Evolutionary conservation across 371 early-diverging fungal species (phyloP), one percentile per base, ranked within the genome.

Genomic region (Mortierella sp.): DNA sequence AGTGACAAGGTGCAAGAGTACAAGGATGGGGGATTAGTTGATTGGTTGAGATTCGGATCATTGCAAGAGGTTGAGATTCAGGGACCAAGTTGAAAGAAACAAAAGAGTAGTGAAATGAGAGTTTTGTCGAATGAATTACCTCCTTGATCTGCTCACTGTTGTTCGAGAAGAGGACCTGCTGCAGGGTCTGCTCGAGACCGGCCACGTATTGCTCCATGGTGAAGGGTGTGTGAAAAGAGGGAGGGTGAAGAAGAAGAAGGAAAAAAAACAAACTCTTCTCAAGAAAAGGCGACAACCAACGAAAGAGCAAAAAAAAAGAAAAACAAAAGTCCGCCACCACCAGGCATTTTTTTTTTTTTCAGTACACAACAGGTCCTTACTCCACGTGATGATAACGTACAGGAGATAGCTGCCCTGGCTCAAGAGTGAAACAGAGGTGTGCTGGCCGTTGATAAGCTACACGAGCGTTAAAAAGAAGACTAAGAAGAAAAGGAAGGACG

Each of bases 181-280:
- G 80, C 71, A 80, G 53, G 76, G 80, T 80, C 80, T 81, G 77
- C 81, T 77, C 77, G 61, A 81, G 81, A 74, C 77, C 81, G 34
- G 81, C 74, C 51, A 81, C 77, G 71, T 81, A 80, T 72, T 80
- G 80, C 77, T 83, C 83, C 83, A 83, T 82, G 50, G 57, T 69
- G 64, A 54, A 48, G 67, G 67, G 37, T 43, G 34, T 19, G 57
- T 72, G n/a, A 48, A 73, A 64, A 16, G 54, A 28, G 59, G 28
- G 50, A 48, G 26, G 43, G 28, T 43, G n/a, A 16, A 40, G 71
- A 46, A 77, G 55, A 72, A 57, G 71, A 70, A 54, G 44, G 34
- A 51, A 50, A 54, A 50, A 69, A 73, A 54, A 64, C 24, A 53
- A 69, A 26, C 26, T 57, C 16, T n/a, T 44, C 61, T 69, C 59